Base-by-base conservation (phyloP, 257 asterid species). In the Solanum infundibuliforme region DNA sequence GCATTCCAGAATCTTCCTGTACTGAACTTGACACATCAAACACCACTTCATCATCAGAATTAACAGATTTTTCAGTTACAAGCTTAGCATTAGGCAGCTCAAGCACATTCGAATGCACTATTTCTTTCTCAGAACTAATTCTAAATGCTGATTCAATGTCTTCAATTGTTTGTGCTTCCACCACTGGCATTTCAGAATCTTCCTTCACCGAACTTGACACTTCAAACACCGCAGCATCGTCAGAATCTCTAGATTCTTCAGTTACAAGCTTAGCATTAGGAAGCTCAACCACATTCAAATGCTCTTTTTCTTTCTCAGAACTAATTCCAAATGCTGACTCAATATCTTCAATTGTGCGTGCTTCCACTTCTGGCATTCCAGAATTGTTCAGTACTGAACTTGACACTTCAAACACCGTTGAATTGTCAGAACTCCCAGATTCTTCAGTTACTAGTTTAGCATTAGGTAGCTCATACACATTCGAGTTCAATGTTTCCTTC, bases 141-240 rank as follows among this genome's bases (percentile, higher is more conserved):
- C 88, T 86, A 71, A 90, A 87, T 82, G 87, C 90, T 68, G 58
- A 77, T 34, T 81, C 86, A 69, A 73, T 85, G 84, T 88, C 93
- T 83, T 90, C 89, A 25, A 68, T 12, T 34, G 84, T 89, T 86
- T 81, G 87, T 83, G 89, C 93, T 89, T 92, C 92, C 38, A 86
- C 4, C 27, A 89, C 92, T 74, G 87, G 86, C 92, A 86, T 83
- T 77, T 43, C 89, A 55, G 69, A 71, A 46, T 29, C 85, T 46
- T 71, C 43, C 85, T 29, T 36, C 34, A 18, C 85, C 6, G 85
- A 88, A 74, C 84, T 87, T 31, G 92, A 46, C 71, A 83, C 88
- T 29, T 83, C 69, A 25, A 72, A 84, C 83, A 36, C 68, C 14
- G 20, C 66, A 13, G 60, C 84, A 71, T 83, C 69, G 71, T 86